These are phyloP conservation scores for Kingdonia uniflora DNA, from an alignment of 164 flowering plant species.

Conservation along the genomic window DNA sequence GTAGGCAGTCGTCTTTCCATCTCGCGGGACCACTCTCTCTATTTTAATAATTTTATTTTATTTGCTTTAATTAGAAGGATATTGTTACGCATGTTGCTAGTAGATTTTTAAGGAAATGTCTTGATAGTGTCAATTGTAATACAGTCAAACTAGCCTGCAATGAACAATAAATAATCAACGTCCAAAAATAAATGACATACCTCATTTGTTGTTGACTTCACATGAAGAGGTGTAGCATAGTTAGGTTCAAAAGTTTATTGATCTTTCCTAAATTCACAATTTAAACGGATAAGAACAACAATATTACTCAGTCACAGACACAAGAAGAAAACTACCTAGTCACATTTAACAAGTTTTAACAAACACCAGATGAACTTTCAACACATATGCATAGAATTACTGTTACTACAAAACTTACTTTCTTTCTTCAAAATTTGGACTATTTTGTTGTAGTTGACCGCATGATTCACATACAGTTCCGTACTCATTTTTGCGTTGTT, in stretches of 20 bases:
- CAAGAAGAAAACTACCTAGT: neutral
- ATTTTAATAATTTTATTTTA: no score
- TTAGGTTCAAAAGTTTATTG: constrained; percentile 22
- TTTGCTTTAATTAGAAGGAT: no score
- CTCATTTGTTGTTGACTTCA: constrained; percentile 29
- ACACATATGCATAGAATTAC: neutral
- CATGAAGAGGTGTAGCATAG: constrained; percentile 16
- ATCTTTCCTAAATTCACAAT: constrained; percentile 30
- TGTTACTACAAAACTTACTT: constrained; percentile 24
- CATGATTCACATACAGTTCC: constrained; percentile 18
- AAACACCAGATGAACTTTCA: no score
- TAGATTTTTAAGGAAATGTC: neutral
- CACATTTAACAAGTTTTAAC: neutral
- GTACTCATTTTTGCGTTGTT: constrained; percentile 30
- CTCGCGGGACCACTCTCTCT: no score
- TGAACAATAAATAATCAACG: neutral
- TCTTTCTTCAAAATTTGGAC: constrained; percentile 19
- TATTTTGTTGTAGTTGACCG: constrained; percentile 15
- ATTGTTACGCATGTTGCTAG: no score
- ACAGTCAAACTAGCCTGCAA: neutral
- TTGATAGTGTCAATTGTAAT: neutral
- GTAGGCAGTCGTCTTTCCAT: no score
- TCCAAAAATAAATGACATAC: constrained; percentile 12
- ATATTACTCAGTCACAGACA: no score
- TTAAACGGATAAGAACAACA: neutral